Conservation (phyloP, 2,329 filamentous ascomycete species). For the Colletotrichum liriopes region DNA sequence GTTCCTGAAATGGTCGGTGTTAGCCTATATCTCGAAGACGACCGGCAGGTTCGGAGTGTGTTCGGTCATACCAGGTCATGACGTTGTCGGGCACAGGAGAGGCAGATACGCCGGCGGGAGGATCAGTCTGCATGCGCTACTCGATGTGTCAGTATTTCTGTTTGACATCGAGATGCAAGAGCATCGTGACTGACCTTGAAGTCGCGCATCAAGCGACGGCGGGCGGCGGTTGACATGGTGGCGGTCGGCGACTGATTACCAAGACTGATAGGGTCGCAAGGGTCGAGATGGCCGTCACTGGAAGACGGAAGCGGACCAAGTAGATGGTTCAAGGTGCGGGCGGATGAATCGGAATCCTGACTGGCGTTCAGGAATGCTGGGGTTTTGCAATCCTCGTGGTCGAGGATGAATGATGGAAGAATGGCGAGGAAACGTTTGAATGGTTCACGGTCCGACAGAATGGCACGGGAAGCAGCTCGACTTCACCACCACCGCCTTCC, state of each 20-base stretch:
- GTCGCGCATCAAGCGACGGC: conserved; percentile 97
- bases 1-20: conserved; percentile 75
- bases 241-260: conserved; percentile 36
- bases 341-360: neutral
- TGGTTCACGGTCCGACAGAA: conserved; percentile 27
- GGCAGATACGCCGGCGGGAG: conserved; percentile 95
- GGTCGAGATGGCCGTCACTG: conserved; percentile 14
- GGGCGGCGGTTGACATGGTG: conserved; percentile 88
- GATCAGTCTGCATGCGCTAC: conserved; percentile 99
- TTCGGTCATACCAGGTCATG: conserved; percentile 85
- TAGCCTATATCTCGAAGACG: neutral
- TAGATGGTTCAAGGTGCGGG: neutral
- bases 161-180: neutral
- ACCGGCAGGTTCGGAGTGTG: neutral
- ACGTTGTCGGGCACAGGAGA: conserved; percentile 97
- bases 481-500: conserved; percentile 37
- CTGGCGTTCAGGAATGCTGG: conserved; percentile 4
- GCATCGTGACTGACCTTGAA: conserved; percentile 81
- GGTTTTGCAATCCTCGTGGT: conserved; percentile 6
- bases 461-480: conserved; percentile 37
- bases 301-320: neutral
- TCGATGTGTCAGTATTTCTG: conserved; percentile 31
- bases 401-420: conserved; percentile 19
- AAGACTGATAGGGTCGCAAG: conserved; percentile 24
- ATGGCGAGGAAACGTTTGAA: conserved; percentile 1